Base-by-base conservation (phyloP, 257 asterid genomes). In the Penstemon barbatus region DNA sequence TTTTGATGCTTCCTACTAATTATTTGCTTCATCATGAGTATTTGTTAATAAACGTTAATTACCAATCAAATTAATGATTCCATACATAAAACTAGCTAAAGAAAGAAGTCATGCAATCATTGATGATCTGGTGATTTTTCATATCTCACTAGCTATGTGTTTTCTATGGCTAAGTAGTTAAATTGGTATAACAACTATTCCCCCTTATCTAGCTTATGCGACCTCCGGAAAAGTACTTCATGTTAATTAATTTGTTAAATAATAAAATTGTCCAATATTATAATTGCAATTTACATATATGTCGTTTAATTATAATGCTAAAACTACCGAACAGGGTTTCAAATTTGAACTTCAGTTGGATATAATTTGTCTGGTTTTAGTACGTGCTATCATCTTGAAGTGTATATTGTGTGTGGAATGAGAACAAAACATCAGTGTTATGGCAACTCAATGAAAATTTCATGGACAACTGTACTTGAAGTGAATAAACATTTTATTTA, bases 111-210 rank as follows among this genome's bases (percentile, higher is more conserved):
- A 66, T 11, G 65, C 74, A 66, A 75, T 79, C 11, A 77, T 80
- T 74, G 76, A 56, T 15, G 18, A 64, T 15, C 57, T 8, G 43
- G 55, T 45, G 62, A 61, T 51, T 71, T 46, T 63, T 46, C 63
- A 50, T 49, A 56, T 60, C 53, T 63, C 64, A 33, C 49, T 25
- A 25, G 33, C 33, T 70, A 8, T 50, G 52, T 54, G 10, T 58
- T 75, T 72, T 51, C 43, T 41, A 69, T 55, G 57, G 56, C 54
- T 60, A 25, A 74, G 76, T 81, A 33, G 84, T 76, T 76, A 77
- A 75, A 83, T 81, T 81, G 89, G 86, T 81, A 62, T 76, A 83
- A 78, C 91, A 79, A 85, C 80, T 74, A 68, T 49, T 52, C 60
- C 66, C 64, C 70, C 61, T 48, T 69, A 77, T 66, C 67, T 54